Evolutionary conservation across 192 early-diverging fungal species (phyloP).

Genomic region (Umbelopsis sp.): DNA sequence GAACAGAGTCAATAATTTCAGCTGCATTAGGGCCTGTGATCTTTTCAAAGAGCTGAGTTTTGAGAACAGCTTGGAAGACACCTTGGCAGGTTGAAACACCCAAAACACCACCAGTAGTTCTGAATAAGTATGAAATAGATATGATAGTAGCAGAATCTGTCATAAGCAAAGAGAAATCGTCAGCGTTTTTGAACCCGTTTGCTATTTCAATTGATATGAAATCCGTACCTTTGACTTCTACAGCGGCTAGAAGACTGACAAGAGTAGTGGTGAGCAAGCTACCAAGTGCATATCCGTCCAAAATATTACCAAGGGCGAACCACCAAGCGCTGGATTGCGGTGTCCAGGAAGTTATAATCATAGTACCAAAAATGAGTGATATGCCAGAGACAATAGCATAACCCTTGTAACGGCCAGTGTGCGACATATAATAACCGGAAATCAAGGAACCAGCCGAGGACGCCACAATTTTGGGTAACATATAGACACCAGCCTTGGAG

Average conservation of each 20-base stretch:
- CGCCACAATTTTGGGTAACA: slow-evolving; percentile 31
- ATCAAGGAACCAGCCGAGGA: slow-evolving; percentile 30
- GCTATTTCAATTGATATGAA: slow-evolving; percentile 27
- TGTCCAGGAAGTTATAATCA: slow-evolving; percentile 57
- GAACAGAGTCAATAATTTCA: slow-evolving; percentile 37
- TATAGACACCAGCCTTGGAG: slow-evolving; percentile 30
- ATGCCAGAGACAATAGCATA: slow-evolving; percentile 49
- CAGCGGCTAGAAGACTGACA: slow-evolving; percentile 49
- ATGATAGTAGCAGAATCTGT: slow-evolving; percentile 57
- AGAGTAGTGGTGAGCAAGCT: slow-evolving; percentile 52
- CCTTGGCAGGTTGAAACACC: slow-evolving; percentile 55
- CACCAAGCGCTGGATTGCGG: slow-evolving; percentile 47
- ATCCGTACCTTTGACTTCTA: slow-evolving; percentile 51
- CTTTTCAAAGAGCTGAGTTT: slow-evolving; percentile 24
- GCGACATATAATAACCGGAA: slow-evolving; percentile 37
- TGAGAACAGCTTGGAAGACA: slow-evolving; percentile 43
- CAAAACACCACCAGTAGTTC: slow-evolving; percentile 57
- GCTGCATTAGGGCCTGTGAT: slow-evolving; percentile 34
- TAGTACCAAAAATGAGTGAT: slow-evolving; percentile 54
- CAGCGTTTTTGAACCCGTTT: slow-evolving; percentile 2
- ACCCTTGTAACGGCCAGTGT: slow-evolving; percentile 33
- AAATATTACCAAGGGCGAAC: slow-evolving; percentile 50
- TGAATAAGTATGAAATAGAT: slow-evolving; percentile 51
- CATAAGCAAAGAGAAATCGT: slow-evolving; percentile 31
- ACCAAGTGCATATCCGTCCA: slow-evolving; percentile 55